Evolutionary conservation across 495 filamentous ascomycete species (phyloP).

Genomic region (Neurospora tetraspora): DNA sequence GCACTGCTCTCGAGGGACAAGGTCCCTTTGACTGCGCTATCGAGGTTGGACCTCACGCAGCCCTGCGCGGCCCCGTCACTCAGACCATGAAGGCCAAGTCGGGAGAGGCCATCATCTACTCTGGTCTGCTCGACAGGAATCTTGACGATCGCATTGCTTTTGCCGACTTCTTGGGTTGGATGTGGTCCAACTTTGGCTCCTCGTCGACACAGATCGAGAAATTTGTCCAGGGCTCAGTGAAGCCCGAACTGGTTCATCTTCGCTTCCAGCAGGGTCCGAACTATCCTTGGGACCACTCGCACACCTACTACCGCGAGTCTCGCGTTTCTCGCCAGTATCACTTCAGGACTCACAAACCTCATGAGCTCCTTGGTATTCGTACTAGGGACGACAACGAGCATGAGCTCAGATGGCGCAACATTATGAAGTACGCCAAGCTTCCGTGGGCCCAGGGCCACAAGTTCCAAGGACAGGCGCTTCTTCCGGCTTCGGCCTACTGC

Average conservation of each 20-base stretch:
- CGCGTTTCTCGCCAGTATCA: constrained; percentile 37
- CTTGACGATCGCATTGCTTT: constrained; percentile 31
- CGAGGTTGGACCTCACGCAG: constrained; percentile 50
- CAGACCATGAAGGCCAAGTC: constrained; percentile 29
- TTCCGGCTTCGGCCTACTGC: constrained; percentile 36
- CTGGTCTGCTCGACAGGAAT: constrained; percentile 27
- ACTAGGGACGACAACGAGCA: constrained; percentile 32
- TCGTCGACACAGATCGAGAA: constrained; percentile 13
- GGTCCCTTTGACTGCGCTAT: constrained; percentile 35
- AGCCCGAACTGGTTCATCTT: constrained; percentile 14
- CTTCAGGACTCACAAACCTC: constrained; percentile 25
- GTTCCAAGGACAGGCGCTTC: constrained; percentile 34
- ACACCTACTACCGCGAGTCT: constrained; percentile 35
- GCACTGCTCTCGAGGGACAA: constrained; percentile 21
- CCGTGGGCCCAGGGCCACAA: constrained; percentile 31
- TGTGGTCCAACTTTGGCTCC: constrained; percentile 36
- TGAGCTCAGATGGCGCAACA: constrained; percentile 36
- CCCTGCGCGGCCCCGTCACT: constrained; percentile 37
- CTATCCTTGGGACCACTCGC: constrained; percentile 44
- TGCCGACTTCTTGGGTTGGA: constrained; percentile 35
- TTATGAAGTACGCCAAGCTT: constrained; percentile 33
- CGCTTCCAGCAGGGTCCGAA: constrained; percentile 24
- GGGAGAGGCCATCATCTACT: constrained; percentile 25
- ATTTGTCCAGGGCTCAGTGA: constrained; percentile 28
- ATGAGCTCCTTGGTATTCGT: constrained; percentile 39